Conservation (phyloP, 73 alveolate genomes). For the Effrenium voratum region DNA sequence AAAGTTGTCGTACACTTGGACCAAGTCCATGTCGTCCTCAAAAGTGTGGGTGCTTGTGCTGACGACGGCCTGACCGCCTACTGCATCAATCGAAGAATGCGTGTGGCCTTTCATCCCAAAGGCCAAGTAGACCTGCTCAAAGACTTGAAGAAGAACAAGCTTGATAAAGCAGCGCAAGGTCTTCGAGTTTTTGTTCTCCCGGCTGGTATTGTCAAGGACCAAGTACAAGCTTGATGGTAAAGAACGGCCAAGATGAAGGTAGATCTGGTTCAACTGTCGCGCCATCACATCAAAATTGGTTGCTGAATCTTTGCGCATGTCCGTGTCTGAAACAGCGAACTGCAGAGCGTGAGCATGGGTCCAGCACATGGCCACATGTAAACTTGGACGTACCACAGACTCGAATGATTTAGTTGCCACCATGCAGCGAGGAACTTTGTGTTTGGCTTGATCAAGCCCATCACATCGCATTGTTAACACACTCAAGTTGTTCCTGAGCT, state of each 20-base stretch:
- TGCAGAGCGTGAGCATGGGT: not conserved
- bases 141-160: not conserved
- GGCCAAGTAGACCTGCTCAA: not conserved
- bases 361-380: not conserved
- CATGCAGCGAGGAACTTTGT: not conserved
- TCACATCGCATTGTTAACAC: conserved; percentile 19
- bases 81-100: conserved; percentile 7
- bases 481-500: too few relatives aligned
- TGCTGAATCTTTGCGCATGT: not conserved
- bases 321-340: not conserved
- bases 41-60: too few relatives aligned
- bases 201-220: not conserved
- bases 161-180: not conserved
- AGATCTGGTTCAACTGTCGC: not conserved
- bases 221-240: not conserved
- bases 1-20: not conserved
- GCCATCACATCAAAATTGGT: not conserved
- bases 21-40: too few relatives aligned
- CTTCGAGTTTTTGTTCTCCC: not conserved
- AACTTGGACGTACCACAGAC: not conserved
- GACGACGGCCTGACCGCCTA: conserved; percentile 1
- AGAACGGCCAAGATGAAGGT: not conserved
- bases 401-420: not conserved
- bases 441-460: conserved; percentile 33
- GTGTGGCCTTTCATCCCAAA: conserved; percentile 21